Base-by-base conservation (phyloP, 495 filamentous ascomycete species). In the Penicillium samsonianum region DNA sequence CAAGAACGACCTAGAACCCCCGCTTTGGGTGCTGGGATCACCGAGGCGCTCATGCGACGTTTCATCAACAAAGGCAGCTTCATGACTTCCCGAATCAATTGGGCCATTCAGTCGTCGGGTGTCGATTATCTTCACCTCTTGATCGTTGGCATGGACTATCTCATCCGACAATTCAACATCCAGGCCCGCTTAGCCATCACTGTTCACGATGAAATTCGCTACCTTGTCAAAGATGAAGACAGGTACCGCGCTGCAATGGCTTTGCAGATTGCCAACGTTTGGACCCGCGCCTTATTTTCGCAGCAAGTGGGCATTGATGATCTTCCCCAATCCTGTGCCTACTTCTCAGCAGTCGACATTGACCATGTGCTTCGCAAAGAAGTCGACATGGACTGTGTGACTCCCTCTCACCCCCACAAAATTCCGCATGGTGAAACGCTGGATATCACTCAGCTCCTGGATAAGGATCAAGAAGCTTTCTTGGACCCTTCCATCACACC, bases 71-170 rank as follows among this genome's bases (percentile, higher is more conserved):
- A 88, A 64, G 92, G 92, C 28, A 90, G 87, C 45, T 99, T 93
- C 74, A 89, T 99, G 77, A 95, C 95, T 3, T 94, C 89, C 33
- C 86, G 94, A 17, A 96, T 99, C 76, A 99, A 99, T 68, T 99
- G 94, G 94, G 94, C 94, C 19, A 97, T 99, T 60, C 94, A 99
- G 63, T 96, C 91, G 3, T 94, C 90, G 8, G 94, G 94, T 30
- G 94, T 98, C 12, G 94, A 99, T 73, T 99, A 99, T 73, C 83
- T 99, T 11, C 94, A 99, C 64, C 87, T 99, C 10, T 76, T 99
- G 22, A 90, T 99, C 55, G 84, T 97, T 17, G 80, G 84, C 25
- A 99, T 98, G 94, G 92, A 98, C 68, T 94, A 96, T 67, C 82
- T 98, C 7, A 87, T 86, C 54, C 82, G 90, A n/a, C 87, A 84